Evolutionary conservation across 1,284 basidiomycete genomes (phyloP).

Genomic region (Ustilago nuda): DNA sequence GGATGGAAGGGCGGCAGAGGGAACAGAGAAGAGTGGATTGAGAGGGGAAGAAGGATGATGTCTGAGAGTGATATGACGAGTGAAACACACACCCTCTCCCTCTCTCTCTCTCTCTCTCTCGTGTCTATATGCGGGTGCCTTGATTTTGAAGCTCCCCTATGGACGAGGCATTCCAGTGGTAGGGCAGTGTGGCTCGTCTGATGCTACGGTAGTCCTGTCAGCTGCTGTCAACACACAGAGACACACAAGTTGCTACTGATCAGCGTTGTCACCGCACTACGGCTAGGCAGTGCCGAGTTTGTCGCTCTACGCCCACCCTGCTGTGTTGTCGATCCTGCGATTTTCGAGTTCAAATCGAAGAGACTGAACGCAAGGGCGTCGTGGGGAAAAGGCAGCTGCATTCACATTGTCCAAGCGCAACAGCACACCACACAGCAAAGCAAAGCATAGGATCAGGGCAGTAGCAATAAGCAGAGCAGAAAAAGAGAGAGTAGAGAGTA

Average conservation of each 20-base stretch:
- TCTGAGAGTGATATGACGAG: slow-evolving; percentile 14
- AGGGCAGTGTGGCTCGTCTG: background rate
- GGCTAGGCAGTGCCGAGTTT: slow-evolving; percentile 1
- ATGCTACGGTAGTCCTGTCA: background rate
- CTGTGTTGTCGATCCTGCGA: background rate
- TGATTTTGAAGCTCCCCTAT: slow-evolving; percentile 17
- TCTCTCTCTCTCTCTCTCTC: too few relatives aligned
- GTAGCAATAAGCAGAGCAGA: slow-evolving; percentile 1
- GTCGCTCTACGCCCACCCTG: background rate
- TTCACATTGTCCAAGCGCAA: background rate
- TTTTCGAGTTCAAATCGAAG: background rate
- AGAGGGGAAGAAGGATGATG: slow-evolving; percentile 5
- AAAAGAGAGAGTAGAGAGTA: background rate
- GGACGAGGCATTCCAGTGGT: background rate
- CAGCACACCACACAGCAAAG: background rate
- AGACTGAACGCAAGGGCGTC: background rate
- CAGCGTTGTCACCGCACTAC: background rate
- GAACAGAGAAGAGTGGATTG: background rate
- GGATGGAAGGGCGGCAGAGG: slow-evolving; percentile 1
- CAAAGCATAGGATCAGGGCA: background rate
- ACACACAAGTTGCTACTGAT: background rate
- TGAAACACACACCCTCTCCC: background rate
- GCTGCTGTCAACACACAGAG: background rate
- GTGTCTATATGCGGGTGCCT: slow-evolving; percentile 5
- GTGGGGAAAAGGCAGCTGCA: too few relatives aligned